These are phyloP conservation scores for Ammopiptanthus mongolicus DNA, from an alignment of 306 rosid species.

Conservation along the genomic window DNA sequence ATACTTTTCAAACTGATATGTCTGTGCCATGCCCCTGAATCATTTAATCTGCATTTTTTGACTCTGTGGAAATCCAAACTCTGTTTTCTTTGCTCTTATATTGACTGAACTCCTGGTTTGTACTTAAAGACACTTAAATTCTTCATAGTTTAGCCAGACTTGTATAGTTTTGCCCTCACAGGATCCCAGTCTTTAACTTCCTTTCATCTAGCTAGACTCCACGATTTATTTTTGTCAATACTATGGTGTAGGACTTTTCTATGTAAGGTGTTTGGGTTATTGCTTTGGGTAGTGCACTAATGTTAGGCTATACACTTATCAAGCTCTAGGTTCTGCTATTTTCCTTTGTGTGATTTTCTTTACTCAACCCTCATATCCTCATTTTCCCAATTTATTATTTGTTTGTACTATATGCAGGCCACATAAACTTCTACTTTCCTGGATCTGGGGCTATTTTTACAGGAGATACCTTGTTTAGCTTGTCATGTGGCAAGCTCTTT, in stretches of 20 bases:
- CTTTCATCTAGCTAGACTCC: constrained; percentile 11
- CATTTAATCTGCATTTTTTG: not conserved
- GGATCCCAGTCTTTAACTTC: not conserved
- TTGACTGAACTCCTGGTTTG: not conserved
- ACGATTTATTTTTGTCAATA: constrained; percentile 6
- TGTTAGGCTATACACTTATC: constrained; percentile 5
- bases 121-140: not conserved
- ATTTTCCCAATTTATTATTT: not conserved
- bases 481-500: constrained; percentile 92
- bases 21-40: not conserved
- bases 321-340: not conserved
- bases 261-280: not conserved
- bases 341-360: not conserved
- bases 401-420: constrained; percentile 51
- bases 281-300: not conserved
- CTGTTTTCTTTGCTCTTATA: not conserved
- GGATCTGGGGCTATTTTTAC: constrained; percentile 83
- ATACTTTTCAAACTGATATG: not conserved
- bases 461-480: constrained; percentile 93
- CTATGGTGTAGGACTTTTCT: not conserved
- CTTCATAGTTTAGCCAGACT: constrained; percentile 4
- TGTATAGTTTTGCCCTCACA: not conserved
- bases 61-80: not conserved
- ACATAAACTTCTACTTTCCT: constrained; percentile 89
- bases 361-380: not conserved